Base-by-base conservation (phyloP, 371 early-diverging fungal genomes). In the Sporodiniella umbellata region DNA sequence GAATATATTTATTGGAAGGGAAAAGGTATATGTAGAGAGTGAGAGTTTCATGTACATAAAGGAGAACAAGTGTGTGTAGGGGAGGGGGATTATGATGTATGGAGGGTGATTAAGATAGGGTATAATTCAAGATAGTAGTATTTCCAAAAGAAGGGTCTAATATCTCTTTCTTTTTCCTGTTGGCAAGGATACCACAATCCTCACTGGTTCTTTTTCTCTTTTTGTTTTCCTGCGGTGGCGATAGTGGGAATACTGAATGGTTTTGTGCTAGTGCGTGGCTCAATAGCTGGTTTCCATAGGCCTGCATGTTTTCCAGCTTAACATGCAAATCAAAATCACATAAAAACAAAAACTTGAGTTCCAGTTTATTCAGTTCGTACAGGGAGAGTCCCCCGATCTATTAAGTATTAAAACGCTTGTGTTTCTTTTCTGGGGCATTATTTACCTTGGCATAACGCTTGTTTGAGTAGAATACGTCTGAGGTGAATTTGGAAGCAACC, bases 341-440 rank as follows among this genome's bases (percentile, higher is more conserved):
- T 55, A 92, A 70, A 44, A 88, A 89, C 33, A 93, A 71, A 48
- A 95, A 86, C 70, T 95, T 94, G 26, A 94, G 60, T 57, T 95
- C 96, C 26, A 95, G 69, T 51, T 88, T 73, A 66, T 95, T 95
- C 53, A 95, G 70, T 59, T 95, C 96, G 10, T 68, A 65, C 15
- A 90, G 58, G 2, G 90, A 82, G 5, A 95, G 69, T 0, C 96
- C 96, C 19, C 96, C 96, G 14, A 95, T 93, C 80, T 84, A 43
- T 18, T 46, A 24, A 25, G 19, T 35, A n/a, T n/a, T n/a, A n/a
- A n/a, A n/a, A n/a, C n/a, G n/a, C n/a, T n/a, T 4, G 14, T 6
- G 5, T 33, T 33, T 33, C 15, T 35, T 6, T 14, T 35, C 7
- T 35, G 4, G 8, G 11, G 35, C 15, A 14, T 2, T 12, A 4